These are phyloP conservation scores for Neurospora sp. DNA, from an alignment of 495 filamentous ascomycete genomes.

Conservation along the genomic window DNA sequence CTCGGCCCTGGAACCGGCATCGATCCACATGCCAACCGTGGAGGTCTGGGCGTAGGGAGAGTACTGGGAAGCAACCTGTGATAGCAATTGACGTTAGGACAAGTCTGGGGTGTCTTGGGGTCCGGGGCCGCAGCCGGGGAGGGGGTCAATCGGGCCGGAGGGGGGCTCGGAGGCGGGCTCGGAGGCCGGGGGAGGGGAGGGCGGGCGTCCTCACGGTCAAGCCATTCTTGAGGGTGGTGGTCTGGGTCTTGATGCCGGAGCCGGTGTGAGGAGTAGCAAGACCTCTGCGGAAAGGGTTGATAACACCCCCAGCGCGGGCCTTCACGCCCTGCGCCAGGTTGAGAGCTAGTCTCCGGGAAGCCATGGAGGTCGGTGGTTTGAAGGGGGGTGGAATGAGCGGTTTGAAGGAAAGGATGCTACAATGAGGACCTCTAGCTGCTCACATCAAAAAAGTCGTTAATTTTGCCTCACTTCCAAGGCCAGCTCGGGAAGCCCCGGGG, in stretches of 20 bases:
- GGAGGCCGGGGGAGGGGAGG: not conserved
- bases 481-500: constrained; percentile 23
- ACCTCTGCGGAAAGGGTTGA: constrained; percentile 64
- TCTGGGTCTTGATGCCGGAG: constrained; percentile 67
- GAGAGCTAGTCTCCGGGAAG: constrained; percentile 84
- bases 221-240: constrained; percentile 92
- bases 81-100: constrained; percentile 29
- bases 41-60: constrained; percentile 98
- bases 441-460: constrained; percentile 23
- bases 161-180: not conserved
- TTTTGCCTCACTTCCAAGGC: constrained; percentile 30
- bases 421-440: constrained; percentile 5
- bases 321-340: constrained; percentile 81
- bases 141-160: constrained; percentile 20
- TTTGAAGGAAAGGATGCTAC: constrained; percentile 27
- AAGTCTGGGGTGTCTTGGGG: not conserved
- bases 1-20: constrained; percentile 96
- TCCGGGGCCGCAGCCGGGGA: not conserved
- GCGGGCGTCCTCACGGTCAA: constrained; percentile 62
- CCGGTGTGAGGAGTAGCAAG: constrained; percentile 68
- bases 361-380: constrained; percentile 55
- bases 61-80: constrained; percentile 90
- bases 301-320: constrained; percentile 60
- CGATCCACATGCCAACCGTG: constrained; percentile 98
- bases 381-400: constrained; percentile 30